Conservation (phyloP, 2,329 filamentous ascomycete genomes). For the Fusarium sambucinum region DNA sequence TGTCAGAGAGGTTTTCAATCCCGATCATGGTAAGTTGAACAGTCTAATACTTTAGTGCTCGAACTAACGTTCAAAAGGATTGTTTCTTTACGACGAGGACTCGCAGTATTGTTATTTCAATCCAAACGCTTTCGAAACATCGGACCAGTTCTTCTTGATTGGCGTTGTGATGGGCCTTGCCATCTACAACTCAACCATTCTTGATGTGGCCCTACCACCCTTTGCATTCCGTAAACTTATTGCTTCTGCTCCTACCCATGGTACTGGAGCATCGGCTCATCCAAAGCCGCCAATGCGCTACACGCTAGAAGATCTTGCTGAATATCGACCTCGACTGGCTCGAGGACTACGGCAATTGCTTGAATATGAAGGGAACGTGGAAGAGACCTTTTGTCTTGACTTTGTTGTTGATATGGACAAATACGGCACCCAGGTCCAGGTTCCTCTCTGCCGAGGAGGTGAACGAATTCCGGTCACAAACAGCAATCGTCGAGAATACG, state of each 20-base stretch:
- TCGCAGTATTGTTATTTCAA: conserved; percentile 95
- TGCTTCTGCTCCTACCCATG: conserved; percentile 75
- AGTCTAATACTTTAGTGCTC: conserved; percentile 7
- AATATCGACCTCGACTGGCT: conserved; percentile 82
- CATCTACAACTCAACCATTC: conserved; percentile 94
- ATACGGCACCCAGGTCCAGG: conserved; percentile 75
- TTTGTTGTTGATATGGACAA: conserved; percentile 83
- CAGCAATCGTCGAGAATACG: conserved; percentile 84
- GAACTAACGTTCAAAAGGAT: conserved; percentile 64
- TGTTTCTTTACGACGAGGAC: conserved; percentile 93
- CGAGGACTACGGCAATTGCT: conserved; percentile 80
- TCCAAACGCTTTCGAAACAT: conserved; percentile 87
- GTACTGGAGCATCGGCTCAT: conserved; percentile 66
- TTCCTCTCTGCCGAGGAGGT: conserved; percentile 80
- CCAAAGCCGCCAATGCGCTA: conserved; percentile 75
- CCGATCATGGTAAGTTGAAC: conserved; percentile 77
- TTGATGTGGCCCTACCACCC: conserved; percentile 87
- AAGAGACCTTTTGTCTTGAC: conserved; percentile 82
- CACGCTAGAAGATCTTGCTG: conserved; percentile 83
- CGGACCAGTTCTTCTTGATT: conserved; percentile 91
- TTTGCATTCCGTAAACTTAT: conserved; percentile 92
- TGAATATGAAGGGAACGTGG: conserved; percentile 86
- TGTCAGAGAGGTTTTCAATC: conserved; percentile 90
- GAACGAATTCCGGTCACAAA: conserved; percentile 84
- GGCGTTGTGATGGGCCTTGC: conserved; percentile 89